Conservation (phyloP, 2,329 filamentous ascomycete species). For the Rhinocladiella similis region DNA sequence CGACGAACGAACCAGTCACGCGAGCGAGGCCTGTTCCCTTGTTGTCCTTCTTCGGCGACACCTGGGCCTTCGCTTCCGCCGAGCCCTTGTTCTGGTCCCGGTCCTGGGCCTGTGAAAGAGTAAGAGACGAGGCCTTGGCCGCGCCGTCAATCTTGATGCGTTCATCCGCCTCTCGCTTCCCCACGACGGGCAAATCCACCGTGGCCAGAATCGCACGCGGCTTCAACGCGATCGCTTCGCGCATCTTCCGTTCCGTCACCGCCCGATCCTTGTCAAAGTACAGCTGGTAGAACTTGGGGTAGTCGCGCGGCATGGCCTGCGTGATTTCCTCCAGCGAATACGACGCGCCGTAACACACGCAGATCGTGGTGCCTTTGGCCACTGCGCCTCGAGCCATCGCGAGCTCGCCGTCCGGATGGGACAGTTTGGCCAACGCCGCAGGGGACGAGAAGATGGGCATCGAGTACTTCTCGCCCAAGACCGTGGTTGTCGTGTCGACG, state of each 20-base stretch:
- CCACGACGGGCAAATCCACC: conserved; percentile 56
- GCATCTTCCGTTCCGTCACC: conserved; percentile 53
- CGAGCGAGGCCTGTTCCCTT: conserved; percentile 51
- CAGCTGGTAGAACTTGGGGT: conserved; percentile 50
- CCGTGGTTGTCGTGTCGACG: conserved; percentile 36
- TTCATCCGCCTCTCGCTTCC: conserved; percentile 59
- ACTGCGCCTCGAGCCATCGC: conserved; percentile 34
- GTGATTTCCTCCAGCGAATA: conserved; percentile 58
- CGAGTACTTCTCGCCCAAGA: conserved; percentile 23
- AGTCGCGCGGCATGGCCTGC: conserved; percentile 30
- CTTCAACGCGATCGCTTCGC: conserved; percentile 46
- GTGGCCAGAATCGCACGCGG: conserved; percentile 54
- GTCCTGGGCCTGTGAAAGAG: too few relatives aligned
- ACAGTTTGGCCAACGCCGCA: conserved; percentile 41
- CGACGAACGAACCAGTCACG: conserved; percentile 54
- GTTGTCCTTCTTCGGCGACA: conserved; percentile 29
- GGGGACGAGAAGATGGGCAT: conserved; percentile 26
- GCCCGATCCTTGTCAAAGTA: conserved; percentile 59
- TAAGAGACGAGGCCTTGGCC: conserved; percentile 20
- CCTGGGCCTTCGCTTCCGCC: neutral
- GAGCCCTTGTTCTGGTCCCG: too few relatives aligned
- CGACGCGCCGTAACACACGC: conserved; percentile 60
- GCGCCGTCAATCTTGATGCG: conserved; percentile 41
- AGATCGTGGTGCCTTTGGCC: conserved; percentile 35
- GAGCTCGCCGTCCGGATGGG: conserved; percentile 45